Base-by-base conservation (phyloP, 352 stramenopile species). In the Globisporangium rhizosaccharum region DNA sequence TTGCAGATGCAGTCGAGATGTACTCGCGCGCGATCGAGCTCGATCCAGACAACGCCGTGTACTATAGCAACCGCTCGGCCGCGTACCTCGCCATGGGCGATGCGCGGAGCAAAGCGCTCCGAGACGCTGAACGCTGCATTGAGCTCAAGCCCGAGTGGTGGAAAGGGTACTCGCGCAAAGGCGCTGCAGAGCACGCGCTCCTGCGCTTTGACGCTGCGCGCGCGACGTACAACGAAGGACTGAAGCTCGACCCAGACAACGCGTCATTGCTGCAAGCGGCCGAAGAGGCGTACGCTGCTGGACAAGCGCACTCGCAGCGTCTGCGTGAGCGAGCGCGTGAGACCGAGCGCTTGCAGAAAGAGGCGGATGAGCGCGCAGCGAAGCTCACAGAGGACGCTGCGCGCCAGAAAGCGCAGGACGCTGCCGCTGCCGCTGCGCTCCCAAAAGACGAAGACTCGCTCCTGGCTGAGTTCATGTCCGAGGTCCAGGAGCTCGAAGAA, bases 101-200 rank as follows among this genome's bases (percentile, higher is more conserved):
- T 63, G 81, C 83, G 41, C 82, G 86, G 39, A 76, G 81, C 42
- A 94, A 93, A 62, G 86, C 86, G 33, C 62, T 93, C 17, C 73
- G 73, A 25, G 86, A 96, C 65, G 86, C 86, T 2, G 78, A 94
- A 47, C 72, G 56, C 37, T 96, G 86, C 58, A 87, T 96, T 39
- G 79, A 79, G 50, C 67, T 90, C 12, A 69, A 71, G n/a, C 82
- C 81, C 59, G 73, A 89, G 39, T 96, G 86, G 86, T 90, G 78
- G 82, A 96, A 96, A 66, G 85, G 86, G 0, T 96, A 90, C 70
- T 89, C 78, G 37, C 86, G 86, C 53, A 91, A 92, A 55, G 86
- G 86, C 3, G 84, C 86, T 3, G 86, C 86, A 0, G 75, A 92
- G 59, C 79, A 93, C 59, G 82, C 85, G 53, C 61, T 93, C 53